Base-by-base conservation (phyloP, 2,329 filamentous ascomycete species). In the Phymatotrichopsis omnivora region DNA sequence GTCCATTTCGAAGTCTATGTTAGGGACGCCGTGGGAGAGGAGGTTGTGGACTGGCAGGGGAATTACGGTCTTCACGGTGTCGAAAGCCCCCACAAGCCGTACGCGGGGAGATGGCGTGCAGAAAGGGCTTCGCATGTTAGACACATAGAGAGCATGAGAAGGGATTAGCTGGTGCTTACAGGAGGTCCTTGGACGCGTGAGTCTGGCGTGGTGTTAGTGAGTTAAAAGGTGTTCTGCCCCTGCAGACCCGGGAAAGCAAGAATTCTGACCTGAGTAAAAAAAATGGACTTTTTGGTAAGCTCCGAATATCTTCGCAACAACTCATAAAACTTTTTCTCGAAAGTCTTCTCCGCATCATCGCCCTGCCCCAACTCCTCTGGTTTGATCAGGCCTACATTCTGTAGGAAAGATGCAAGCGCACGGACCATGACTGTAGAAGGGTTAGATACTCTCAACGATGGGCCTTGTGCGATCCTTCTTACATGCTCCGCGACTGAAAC, bases 401-500 rank as follows among this genome's bases (percentile, higher is more conserved):
- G 39, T 4, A 51, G 10, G 27, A 51, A 51, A 5, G 45, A 49
- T 27, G 49, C 45, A 4, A 49, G 17, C 5, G 49, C 45, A 12
- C 49, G 32, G 7, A 35, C 14, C 8, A 51, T 48, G 30, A 51
- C 45, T 51, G n/a, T 19, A 19, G 16, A 14, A n/a, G 4, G 7
- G 25, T 5, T 29, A 34, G 24, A 6, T 3, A 2, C 17, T 25
- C 16, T 11, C 5, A 17, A 14, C n/a, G 12, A 12, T 7, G 11
- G 12, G 28, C 12, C 17, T 10, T 32, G 12, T 8, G n/a, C 11
- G 8, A 12, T 11, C 10, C 19, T 16, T 11, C 44, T 30, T 29
- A 49, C 47, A 49, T 8, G 47, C 47, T 11, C 47, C 47, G n/a
- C 45, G 40, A 45, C 40, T 45, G n/a, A 39, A 47, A 7, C 47